Conservation (phyloP, 1,284 basidiomycete species). For the Athelia sp. region DNA sequence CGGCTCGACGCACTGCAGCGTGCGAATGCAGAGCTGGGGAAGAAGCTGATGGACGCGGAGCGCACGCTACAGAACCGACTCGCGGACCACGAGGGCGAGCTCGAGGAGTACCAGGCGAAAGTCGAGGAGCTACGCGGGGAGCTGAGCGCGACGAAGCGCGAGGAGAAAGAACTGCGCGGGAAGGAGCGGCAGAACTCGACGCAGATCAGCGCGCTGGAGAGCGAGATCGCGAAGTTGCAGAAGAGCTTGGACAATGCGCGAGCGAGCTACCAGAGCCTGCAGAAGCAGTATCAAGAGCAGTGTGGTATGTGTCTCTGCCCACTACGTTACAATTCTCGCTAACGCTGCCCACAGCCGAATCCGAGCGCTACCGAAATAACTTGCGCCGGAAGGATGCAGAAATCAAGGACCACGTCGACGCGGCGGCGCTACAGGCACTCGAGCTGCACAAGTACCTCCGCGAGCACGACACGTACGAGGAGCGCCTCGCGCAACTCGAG, state of each 20-base stretch:
- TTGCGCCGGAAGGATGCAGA: constrained; percentile 71
- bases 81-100: constrained; percentile 68
- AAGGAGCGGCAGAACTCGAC: constrained; percentile 71
- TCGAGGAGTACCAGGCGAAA: constrained; percentile 68
- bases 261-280: constrained; percentile 64
- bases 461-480: constrained; percentile 69
- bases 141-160: constrained; percentile 69
- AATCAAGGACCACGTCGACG: constrained; percentile 60
- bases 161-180: constrained; percentile 82
- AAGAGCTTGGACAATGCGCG: constrained; percentile 68
- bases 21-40: constrained; percentile 66
- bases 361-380: constrained; percentile 72
- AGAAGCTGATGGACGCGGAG: constrained; percentile 72
- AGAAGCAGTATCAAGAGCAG: constrained; percentile 84
- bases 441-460: constrained; percentile 56
- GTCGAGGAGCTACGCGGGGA: constrained; percentile 74
- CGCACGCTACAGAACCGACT: constrained; percentile 59
- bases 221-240: constrained; percentile 71
- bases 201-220: constrained; percentile 68
- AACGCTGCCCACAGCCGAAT: constrained; percentile 43
- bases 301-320: constrained; percentile 47
- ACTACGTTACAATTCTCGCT: constrained; percentile 17
- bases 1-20: constrained; percentile 65
- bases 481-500: constrained; percentile 60
- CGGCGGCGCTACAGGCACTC: constrained; percentile 50